phyloP scores from a whole-genome alignment of 2,329 filamentous ascomycete species.

The Neofusicoccum ribis region DNA sequence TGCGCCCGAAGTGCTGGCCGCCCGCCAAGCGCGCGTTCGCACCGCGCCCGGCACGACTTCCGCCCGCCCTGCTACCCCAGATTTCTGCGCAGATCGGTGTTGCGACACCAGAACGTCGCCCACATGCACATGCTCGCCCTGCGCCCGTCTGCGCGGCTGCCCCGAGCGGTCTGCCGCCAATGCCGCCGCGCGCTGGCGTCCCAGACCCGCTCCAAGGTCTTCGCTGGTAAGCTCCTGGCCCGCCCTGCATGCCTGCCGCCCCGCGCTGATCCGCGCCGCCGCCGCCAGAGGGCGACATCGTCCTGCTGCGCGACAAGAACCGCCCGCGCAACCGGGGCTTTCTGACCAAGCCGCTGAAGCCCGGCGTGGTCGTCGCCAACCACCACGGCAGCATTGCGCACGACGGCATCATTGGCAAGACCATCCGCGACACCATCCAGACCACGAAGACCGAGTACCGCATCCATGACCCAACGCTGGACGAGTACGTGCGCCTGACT shows the following conservation, averaged over 20 bases:
- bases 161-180: constrained; percentile 8
- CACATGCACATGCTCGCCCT: constrained; percentile 4
- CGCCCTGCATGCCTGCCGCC: constrained; percentile 22
- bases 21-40: background rate
- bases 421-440: constrained; percentile 58
- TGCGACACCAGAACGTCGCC: background rate
- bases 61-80: constrained; percentile 11
- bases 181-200: constrained; percentile 17
- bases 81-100: constrained; percentile 9
- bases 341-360: constrained; percentile 41
- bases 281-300: constrained; percentile 38
- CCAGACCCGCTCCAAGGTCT: constrained; percentile 7
- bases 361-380: constrained; percentile 35
- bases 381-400: constrained; percentile 53
- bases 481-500: constrained; percentile 70
- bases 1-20: constrained; percentile 3
- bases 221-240: constrained; percentile 16
- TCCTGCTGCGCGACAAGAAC: constrained; percentile 44
- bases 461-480: constrained; percentile 66
- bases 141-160: background rate
- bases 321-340: constrained; percentile 31
- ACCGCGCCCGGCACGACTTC: background rate
- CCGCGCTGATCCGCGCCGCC: constrained; percentile 12
- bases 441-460: constrained; percentile 56
- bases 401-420: constrained; percentile 64